Percentiles rank a stretch among this genome's conserved stretches.
Conservation (phyloP, 371 early-diverging fungal genomes). For the Mortierella sp. region DNA sequence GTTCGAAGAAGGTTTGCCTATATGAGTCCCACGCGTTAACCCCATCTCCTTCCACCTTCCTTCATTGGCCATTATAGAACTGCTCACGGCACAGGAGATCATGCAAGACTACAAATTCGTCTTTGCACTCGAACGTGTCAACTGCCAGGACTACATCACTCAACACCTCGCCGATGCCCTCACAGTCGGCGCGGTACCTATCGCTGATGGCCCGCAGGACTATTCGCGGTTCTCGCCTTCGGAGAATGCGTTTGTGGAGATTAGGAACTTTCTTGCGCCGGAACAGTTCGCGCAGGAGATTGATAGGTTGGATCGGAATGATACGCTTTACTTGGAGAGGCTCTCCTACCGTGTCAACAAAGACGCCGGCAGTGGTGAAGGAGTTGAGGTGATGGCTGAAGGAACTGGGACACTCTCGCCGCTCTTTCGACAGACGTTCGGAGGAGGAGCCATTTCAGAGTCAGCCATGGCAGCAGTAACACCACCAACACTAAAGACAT, state of each 20-base stretch:
- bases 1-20: too few relatives aligned
- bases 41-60: not conserved
- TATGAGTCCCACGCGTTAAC: not conserved
- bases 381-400: not conserved
- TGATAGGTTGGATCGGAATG: slow-evolving; percentile 23
- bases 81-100: slow-evolving; percentile 16
- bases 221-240: slow-evolving; percentile 30
- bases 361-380: not conserved
- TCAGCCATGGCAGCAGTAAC: not conserved
- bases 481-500: not conserved
- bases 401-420: not conserved
- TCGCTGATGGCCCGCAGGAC: slow-evolving; percentile 33
- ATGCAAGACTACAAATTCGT: slow-evolving; percentile 37
- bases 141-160: slow-evolving; percentile 34
- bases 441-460: not conserved
- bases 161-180: slow-evolving; percentile 23
- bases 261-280: slow-evolving; percentile 16
- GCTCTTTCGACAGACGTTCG: slow-evolving; percentile 16
- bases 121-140: slow-evolving; percentile 26
- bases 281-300: slow-evolving; percentile 26
- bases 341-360: not conserved
- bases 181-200: slow-evolving; percentile 19
- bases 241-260: slow-evolving; percentile 14
- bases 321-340: slow-evolving; percentile 15
- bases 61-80: not conserved